Base-by-base conservation (phyloP, 1,139 yeast genomes). In the Kodamaea derodonti region DNA sequence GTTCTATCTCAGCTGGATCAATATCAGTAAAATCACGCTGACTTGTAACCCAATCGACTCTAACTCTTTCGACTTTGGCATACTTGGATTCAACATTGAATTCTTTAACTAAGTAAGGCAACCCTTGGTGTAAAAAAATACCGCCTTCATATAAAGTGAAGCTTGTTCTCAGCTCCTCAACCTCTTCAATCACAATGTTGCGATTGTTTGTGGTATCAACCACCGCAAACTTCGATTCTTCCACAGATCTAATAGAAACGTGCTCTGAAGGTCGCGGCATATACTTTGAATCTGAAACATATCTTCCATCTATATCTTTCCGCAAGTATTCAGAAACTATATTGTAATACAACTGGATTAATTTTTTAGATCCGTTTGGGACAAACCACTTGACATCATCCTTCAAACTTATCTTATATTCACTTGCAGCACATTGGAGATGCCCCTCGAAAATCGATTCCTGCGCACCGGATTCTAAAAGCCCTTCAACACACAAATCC, bases 71-170 rank as follows among this genome's bases (percentile, higher is more conserved):
- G 2, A 90, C 96, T 42, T 81, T 82, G 0, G 97, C 97, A 57
- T 63, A 85, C 37, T 70, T 72, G 11, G 77, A 82, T 22, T 84
- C 85, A 0, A 84, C 68, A 46, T 88, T 84, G 49, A 92, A 84
- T 46, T 88, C 95, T 37, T 83, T 76, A 0, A 94, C 90, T 24
- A 94, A 55, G 51, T 88, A 90, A 0, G 97, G 87, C 40, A 77
- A 71, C 3, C 99, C 99, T 56, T 92, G 97, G 52, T 92, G 97
- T 32, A 92, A 73, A 47, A 85, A 88, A 1, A 92, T 88, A 0
- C 95, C 98, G 1, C 98, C 99, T 55, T 92, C 97, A 54, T 94
- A 94, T 1, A 92, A 56, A 0, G 97, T 87, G 54, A 92, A 92
- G 34, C 90, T 81, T 0, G 95, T 86, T 47, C 98, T 71, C 32